Evolutionary conservation across 2,329 filamentous ascomycete genomes (phyloP).

Genomic region (Aspergillus sp.): DNA sequence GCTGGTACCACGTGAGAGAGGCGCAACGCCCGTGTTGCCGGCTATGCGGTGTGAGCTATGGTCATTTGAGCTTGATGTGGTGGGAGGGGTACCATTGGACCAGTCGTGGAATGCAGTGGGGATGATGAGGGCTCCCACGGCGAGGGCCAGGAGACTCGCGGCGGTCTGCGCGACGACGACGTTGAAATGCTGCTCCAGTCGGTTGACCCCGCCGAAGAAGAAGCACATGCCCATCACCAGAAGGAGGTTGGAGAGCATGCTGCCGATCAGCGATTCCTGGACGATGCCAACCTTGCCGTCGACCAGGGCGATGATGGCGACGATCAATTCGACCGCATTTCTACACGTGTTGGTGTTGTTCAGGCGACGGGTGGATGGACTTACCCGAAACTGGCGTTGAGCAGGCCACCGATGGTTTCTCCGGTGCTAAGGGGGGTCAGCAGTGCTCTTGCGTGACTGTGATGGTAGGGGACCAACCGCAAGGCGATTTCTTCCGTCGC

Average conservation of each 20-base stretch:
- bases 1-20: conserved; percentile 51
- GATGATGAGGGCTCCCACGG: conserved; percentile 79
- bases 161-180: conserved; percentile 88
- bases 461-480: conserved; percentile 40
- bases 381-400: conserved; percentile 83
- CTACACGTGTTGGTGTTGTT: conserved; percentile 32
- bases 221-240: conserved; percentile 91
- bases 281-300: conserved; percentile 78
- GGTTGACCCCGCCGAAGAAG: conserved; percentile 78
- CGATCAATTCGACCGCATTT: conserved; percentile 86
- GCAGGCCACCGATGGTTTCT: conserved; percentile 80
- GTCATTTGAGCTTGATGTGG: neutral
- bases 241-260: conserved; percentile 85
- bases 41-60: conserved; percentile 19
- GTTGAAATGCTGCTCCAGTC: conserved; percentile 86
- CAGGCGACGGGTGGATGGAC: conserved; percentile 8
- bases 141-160: conserved; percentile 74
- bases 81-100: conserved; percentile 33
- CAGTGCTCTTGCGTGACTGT: neutral
- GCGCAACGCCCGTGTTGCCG: conserved; percentile 25
- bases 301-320: conserved; percentile 77
- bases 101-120: conserved; percentile 78
- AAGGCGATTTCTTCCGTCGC: conserved; percentile 84
- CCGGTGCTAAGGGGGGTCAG: conserved; percentile 53
- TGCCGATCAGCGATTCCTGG: conserved; percentile 87